phyloP scores from a whole-genome alignment of 345 rosid species.

The Trapa incisa region DNA sequence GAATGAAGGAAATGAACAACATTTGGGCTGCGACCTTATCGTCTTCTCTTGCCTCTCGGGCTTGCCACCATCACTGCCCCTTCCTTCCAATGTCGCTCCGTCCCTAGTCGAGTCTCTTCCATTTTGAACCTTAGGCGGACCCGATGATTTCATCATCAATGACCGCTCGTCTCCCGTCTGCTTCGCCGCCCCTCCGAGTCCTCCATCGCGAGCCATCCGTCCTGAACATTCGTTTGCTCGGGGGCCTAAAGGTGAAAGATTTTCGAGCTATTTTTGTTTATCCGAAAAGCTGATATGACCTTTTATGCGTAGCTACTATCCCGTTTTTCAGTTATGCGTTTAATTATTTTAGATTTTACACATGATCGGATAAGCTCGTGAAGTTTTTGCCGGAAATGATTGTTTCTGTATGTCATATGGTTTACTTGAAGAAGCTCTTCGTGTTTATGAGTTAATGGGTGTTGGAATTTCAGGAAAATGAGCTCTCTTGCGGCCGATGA shows the following conservation, averaged over 20 bases:
- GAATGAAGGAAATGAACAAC: not conserved
- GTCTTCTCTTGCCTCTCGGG: not conserved
- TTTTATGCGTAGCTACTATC: not conserved
- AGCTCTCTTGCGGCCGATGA: not conserved
- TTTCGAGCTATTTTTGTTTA: not conserved
- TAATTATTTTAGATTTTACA: not conserved
- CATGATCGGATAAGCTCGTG: not conserved
- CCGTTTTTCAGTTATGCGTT: not conserved
- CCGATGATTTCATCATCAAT: not conserved
- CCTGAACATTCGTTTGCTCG: not conserved
- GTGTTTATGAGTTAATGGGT: not conserved
- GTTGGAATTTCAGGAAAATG: not conserved
- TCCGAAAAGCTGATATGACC: not conserved
- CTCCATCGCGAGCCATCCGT: not conserved
- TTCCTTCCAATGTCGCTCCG: not conserved
- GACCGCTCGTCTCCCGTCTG: constrained; percentile 1
- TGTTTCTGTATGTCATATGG: not conserved
- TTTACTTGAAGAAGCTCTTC: not conserved
- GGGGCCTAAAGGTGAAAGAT: not conserved
- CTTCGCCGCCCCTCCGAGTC: not conserved
- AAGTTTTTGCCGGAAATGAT: not conserved
- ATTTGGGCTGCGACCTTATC: not conserved
- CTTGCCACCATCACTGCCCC: not conserved
- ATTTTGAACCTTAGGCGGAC: too few relatives aligned
- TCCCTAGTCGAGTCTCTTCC: not conserved